Evolutionary conservation across 805 yeast genomes (phyloP), one percentile per base, ranked within the genome.

Genomic region (Yarrowia bubula): DNA sequence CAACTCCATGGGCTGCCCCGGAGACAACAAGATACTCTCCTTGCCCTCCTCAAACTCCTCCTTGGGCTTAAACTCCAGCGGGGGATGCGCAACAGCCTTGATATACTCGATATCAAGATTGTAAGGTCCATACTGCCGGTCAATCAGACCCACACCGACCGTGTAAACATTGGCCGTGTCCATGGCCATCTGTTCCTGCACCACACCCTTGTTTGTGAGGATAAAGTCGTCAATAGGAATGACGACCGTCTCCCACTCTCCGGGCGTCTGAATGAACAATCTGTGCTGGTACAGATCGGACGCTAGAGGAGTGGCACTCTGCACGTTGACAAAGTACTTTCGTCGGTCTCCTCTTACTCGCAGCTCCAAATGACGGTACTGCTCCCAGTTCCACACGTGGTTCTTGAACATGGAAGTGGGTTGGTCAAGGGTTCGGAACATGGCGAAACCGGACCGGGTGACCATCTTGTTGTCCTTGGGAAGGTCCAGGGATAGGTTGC

Each of bases 281-380:
- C 96, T 76, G 74, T 90, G 96, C 75, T 90, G 96, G 75, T 85
- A 90, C 68, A 90, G 77, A 75, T 90, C 96, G 1, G 93, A 87
- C 8, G 85, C 82, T 67, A 88, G 82, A 37, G 92, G 87, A 1
- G 91, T 84, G 71, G 89, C 90, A 11, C 93, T 87, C 76, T 90
- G 96, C 60, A 90, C 81, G 71, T 90, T 90, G 48, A 90, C 86
- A 74, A 88, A 83, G 74, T 88, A 90, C 74, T 86, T 86, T 66
- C 96, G 77, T 66, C 83, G 78, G 73, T 87, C 90, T 22, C 90
- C 90, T 67, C 84, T 83, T n/a, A 89, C 90, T 64, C 89, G 78
- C 71, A 90, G 72, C 41, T 86, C 87, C 70, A 90, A 76, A 68
- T 86, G 87, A 61, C 81, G 81, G 73, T 76, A 86, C 33, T 79